Evolutionary conservation across 1,284 basidiomycete genomes (phyloP).

Genomic region (Microbotryum scabiosae): DNA sequence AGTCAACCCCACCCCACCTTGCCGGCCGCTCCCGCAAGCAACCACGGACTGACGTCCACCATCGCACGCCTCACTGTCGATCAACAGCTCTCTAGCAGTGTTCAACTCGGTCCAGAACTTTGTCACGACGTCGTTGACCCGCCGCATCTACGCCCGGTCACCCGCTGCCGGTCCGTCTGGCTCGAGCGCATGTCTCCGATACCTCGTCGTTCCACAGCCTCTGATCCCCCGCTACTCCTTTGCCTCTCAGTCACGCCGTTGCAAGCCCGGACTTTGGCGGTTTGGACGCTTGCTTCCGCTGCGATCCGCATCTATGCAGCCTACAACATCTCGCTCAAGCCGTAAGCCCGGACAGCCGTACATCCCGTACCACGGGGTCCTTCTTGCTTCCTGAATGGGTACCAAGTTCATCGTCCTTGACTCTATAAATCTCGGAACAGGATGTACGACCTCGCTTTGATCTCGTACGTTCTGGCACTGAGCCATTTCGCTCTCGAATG

Average conservation of each 20-base stretch:
- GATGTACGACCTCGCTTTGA: constrained; percentile 79
- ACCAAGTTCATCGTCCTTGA: background rate
- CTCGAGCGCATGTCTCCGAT: background rate
- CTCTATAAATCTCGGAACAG: constrained; percentile 43
- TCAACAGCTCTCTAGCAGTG: constrained; percentile 50
- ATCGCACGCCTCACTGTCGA: background rate
- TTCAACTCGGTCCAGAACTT: constrained; percentile 83
- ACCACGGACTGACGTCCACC: background rate
- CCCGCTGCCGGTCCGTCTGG: constrained; percentile 42
- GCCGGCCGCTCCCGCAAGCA: background rate
- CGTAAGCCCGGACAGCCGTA: constrained; percentile 49
- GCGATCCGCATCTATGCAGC: constrained; percentile 73
- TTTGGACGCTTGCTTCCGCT: constrained; percentile 79
- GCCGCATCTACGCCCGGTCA: constrained; percentile 61
- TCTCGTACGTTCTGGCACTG: constrained; percentile 82
- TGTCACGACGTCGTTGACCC: constrained; percentile 63
- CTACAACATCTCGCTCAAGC: constrained; percentile 70
- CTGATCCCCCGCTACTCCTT: too few relatives aligned
- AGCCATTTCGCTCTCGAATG: constrained; percentile 81
- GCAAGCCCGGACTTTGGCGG: constrained; percentile 75
- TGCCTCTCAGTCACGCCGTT: constrained; percentile 61
- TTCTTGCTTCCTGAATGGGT: background rate
- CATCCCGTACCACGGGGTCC: constrained; percentile 3
- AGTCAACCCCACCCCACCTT: background rate
- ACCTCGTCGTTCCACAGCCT: background rate